Evolutionary conservation across 2,329 filamentous ascomycete genomes (phyloP), one percentile per base, ranked within the genome.

Genomic region (Colletotrichum salicis): DNA sequence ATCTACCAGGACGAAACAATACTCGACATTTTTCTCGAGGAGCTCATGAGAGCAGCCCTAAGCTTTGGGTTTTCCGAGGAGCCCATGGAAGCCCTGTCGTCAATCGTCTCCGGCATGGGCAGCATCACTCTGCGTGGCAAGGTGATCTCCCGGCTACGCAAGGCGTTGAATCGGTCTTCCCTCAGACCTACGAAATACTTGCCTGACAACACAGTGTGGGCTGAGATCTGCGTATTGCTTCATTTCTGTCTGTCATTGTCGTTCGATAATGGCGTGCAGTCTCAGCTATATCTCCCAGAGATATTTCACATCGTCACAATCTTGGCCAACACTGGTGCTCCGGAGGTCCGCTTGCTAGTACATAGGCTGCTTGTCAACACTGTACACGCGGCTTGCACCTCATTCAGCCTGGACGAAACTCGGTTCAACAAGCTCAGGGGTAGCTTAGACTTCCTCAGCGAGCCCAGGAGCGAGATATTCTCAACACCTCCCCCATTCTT

Each of bases 301-400:
- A 85, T 93, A 57, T 93, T 93, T 77, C 91, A 93, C 79, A 85
- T 93, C 60, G 89, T 92, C 70, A 92, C 91, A 0, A 92, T 93
- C 89, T 84, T 93, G 31, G 89, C 90, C 45, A 92, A 92, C 75
- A 92, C 89, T 1, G 91, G 91, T 7, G 80, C 86, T 12, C 80
- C 85, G 11, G 87, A 89, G 12, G 83, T 91, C 7, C 86, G 90
- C 59, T 79, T 87, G 8, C 82, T 89, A 24, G 89, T 93, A 3
- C 90, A 92, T 77, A 86, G 88, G 64, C 81, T 93, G 12, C 82
- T 93, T 29, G 86, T 92, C 64, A 93, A 93, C 79, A 89, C 91
- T 1, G 85, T 93, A 15, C 91, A 93, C 78, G 89, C 91, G 7
- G 88, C 91, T 45, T 92, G 90, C 77, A 91, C 90, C 1, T 90